Base-by-base conservation (phyloP, 495 filamentous ascomycete species). In the Letharia columbiana region DNA sequence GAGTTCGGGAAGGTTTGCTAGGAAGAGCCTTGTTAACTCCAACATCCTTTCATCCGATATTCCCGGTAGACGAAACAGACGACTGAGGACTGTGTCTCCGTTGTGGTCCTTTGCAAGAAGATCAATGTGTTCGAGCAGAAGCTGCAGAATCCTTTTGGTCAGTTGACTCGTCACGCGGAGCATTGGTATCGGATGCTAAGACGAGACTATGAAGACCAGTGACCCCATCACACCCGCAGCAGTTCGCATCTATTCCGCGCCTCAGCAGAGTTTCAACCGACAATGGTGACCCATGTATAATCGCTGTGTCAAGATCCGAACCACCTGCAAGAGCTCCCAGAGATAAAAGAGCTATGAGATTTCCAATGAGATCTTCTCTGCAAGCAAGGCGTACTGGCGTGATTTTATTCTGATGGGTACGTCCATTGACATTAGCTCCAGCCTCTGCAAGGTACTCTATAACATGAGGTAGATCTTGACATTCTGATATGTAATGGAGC, bases 341-440 rank as follows among this genome's bases (percentile, higher is more conserved):
- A 28, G 23, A 28, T 28, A 28, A 28, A 28, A 28, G 23, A 28
- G 23, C 23, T 28, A 28, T 28, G 23, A 28, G 2, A n/a, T 54
- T 54, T 13, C 23, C 50, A 33, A 1, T 0, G n/a, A 31, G 15
- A 9, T 33, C 11, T 3, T 33, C 23, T 17, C 8, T 35, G 31
- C 28, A 18, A 56, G 52, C 52, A 12, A 56, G 5, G 31, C 18
- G 0, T 5, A 35, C 35, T 9, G 28, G 52, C 28, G 28, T 35
- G 2, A 3, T 1, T 8, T 18, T 3, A 5, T 17, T 17, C 12
- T 12, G 2, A 4, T 2, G 11, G 9, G 4, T 4, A 1, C 18
- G 18, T 0, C 31, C 11, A 17, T 17, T 8, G 15, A 35, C 23
- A 1, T 17, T 4, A 13, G 52, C 52, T 56, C 52, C 52, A 5